phyloP scores from a whole-genome alignment of 345 rosid species.

The Sisymbrium altissimum region DNA sequence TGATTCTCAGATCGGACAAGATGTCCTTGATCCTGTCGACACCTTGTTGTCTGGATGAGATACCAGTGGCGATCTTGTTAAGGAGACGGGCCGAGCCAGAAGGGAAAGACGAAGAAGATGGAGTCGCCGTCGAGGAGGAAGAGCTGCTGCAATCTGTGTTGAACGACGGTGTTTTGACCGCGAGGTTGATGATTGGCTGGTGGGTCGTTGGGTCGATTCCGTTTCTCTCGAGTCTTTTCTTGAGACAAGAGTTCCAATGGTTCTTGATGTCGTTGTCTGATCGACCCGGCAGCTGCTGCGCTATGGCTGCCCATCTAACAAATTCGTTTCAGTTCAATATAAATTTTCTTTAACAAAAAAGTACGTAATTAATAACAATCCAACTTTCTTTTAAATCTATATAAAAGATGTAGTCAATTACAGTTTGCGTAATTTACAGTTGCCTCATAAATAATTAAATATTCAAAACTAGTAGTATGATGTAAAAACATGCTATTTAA shows the following conservation, averaged over 20 bases:
- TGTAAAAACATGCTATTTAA: neutral
- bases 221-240: slow-evolving; percentile 26
- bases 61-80: slow-evolving; percentile 25
- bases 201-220: slow-evolving; percentile 37
- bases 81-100: slow-evolving; percentile 14
- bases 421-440: neutral
- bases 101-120: neutral
- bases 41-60: slow-evolving; percentile 25
- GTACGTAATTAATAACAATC: neutral
- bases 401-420: neutral
- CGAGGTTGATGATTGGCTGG: slow-evolving; percentile 19
- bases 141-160: neutral
- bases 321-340: too few relatives aligned
- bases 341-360: neutral
- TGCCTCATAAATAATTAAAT: neutral
- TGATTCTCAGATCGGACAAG: neutral
- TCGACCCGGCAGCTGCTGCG: slow-evolving; percentile 26
- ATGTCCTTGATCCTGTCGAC: slow-evolving; percentile 24
- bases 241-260: slow-evolving; percentile 35
- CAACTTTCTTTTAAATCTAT: neutral
- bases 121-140: neutral
- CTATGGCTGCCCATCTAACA: slow-evolving; percentile 34
- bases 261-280: slow-evolving; percentile 38
- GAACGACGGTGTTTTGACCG: slow-evolving; percentile 3
- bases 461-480: neutral